Evolutionary conservation across 768 basidiomycete genomes (phyloP), one percentile per base, ranked within the genome.

Genomic region (Boletus rufocinnamomeus): DNA sequence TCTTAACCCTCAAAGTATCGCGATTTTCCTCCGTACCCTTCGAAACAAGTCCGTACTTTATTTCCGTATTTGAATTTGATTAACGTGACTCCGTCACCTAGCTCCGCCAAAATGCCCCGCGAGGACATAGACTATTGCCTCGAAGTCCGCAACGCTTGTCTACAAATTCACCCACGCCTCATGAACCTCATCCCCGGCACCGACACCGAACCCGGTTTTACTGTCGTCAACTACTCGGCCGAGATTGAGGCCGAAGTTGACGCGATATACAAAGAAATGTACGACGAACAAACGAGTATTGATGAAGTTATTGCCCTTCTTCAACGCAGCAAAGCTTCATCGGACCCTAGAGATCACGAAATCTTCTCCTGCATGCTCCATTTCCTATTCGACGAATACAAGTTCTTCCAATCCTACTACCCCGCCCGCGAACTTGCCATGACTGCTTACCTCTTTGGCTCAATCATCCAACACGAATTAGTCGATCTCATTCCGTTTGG

Each of bases 351-450:
- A 56, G 95, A 98, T 65, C 93, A 96, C 71, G 94, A 98, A 75
- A 85, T 97, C 61, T 98, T 98, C 71, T 97, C 95, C n/a, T 98
- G 95, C 84, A 97, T 97, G 87, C 88, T 99, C 51, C 95, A 98
- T 78, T 96, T 97, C 80, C 84, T 99, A 45, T 98, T 99, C 76
- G 97, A 98, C 84, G 97, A 99, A 77, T 97, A 97, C 85, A 95
- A 95, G 69, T 99, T 98, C 81, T 97, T 98, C 85, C 93, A 96
- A 70, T 89, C 91, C 41, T 97, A 89, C 75, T 94, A 94, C 68
- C 97, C 97, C 27, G 81, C 91, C 40, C 90, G 95, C 63, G 95
- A 98, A 76, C 82, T 98, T 47, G 86, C 88, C 52, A 94, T 98
- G 87, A 98, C 97, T 8, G 97, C 92, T 48, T 89, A 93, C 69